These are phyloP conservation scores for Cladorrhinum sp. DNA, from an alignment of 2,329 filamentous ascomycete genomes.

Conservation along the genomic window DNA sequence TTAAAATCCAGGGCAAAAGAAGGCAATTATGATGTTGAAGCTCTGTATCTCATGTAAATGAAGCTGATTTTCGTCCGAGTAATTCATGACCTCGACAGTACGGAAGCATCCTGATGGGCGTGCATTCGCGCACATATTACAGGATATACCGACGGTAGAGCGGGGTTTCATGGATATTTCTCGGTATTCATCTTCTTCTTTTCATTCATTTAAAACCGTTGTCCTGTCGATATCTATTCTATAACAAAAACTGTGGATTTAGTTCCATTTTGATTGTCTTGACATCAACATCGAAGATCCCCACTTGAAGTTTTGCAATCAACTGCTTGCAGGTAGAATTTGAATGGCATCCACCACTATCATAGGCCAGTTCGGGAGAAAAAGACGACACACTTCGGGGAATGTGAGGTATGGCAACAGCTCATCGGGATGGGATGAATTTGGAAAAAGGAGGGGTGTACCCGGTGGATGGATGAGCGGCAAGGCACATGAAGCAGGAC, in stretches of 20 bases:
- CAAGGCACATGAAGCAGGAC: background rate
- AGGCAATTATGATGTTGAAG: background rate
- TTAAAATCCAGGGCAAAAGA: background rate
- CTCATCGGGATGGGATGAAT: background rate
- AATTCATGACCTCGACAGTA: background rate
- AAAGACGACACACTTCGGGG: background rate
- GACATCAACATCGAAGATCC: background rate
- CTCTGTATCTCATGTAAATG: background rate
- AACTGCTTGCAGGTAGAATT: too few species aligned
- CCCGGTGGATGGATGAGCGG: conserved; percentile 6
- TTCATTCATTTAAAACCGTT: background rate
- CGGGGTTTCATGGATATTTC: conserved; percentile 11
- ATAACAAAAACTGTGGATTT: background rate
- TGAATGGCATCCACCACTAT: background rate
- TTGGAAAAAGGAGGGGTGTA: conserved; percentile 7
- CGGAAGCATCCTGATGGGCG: background rate
- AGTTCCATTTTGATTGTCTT: background rate
- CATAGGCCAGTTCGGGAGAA: background rate
- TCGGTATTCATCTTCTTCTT: conserved; percentile 3
- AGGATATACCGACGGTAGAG: background rate
- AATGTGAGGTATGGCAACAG: background rate
- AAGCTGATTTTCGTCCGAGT: background rate
- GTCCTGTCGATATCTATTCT: background rate
- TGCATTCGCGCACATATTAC: conserved; percentile 7
- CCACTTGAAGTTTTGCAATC: background rate